Conservation (phyloP, 1,139 yeast species). For the Pichiaceae sp. region DNA sequence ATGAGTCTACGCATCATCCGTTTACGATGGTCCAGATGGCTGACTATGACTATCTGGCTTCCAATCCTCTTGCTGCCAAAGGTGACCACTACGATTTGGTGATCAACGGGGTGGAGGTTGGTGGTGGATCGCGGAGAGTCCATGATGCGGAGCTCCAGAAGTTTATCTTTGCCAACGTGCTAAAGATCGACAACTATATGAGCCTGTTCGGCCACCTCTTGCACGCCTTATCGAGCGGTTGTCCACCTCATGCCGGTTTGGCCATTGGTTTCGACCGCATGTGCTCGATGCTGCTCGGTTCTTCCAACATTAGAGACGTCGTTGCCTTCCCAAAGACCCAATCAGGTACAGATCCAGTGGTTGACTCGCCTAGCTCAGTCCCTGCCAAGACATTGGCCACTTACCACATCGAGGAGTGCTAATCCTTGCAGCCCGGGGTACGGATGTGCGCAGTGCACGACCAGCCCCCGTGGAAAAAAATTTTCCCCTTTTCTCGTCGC, state of each 20-base stretch:
- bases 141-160: conserved; percentile 77
- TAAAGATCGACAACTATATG: conserved; percentile 46
- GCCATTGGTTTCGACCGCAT: conserved; percentile 93
- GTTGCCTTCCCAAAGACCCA: conserved; percentile 94
- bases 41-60: conserved; percentile 50
- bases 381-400: conserved; percentile 36
- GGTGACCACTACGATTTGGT: conserved; percentile 97
- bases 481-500: too few species aligned
- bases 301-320: conserved; percentile 77
- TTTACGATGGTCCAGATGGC: conserved; percentile 81
- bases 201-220: conserved; percentile 80
- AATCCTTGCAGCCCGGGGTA: neutral
- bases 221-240: conserved; percentile 76
- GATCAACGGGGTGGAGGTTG: conserved; percentile 88
- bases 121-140: conserved; percentile 95
- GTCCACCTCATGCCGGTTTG: conserved; percentile 98
- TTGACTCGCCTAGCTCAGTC: conserved; percentile 73
- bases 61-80: conserved; percentile 54
- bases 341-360: conserved; percentile 82
- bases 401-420: conserved; percentile 32
- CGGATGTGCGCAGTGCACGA: too few species aligned
- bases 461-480: too few species aligned
- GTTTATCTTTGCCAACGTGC: conserved; percentile 51
- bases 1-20: conserved; percentile 87
- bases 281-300: conserved; percentile 80